Evolutionary conservation across 164 flowering plant species (phyloP), one percentile per base, ranked within the genome.

Genomic region (Nelumbo lutea): DNA sequence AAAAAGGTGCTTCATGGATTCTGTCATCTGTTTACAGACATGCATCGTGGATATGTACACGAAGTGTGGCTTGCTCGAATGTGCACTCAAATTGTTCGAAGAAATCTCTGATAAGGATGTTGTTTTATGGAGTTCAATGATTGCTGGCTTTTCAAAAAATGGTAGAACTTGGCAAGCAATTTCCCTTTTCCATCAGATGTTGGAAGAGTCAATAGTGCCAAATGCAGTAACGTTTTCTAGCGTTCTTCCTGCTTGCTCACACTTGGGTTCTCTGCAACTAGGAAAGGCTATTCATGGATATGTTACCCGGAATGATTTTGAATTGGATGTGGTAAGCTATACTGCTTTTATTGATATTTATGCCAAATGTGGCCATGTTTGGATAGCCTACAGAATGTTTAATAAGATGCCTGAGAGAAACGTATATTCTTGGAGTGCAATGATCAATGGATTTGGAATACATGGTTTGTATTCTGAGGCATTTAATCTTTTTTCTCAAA

Each of bases 371-470:
- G 76, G 76, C 5, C 43, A 7, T 44, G 52, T 70, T 42, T 52
- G 42, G 46, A n/a, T n/a, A 58, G 70, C 70, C 9, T n/a, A 45
- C n/a, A 65, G 59, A 43, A 42, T 74, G 27, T 74, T 74, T 58
- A 46, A 61, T 43, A 5, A 6, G 15, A 75, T 70, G 63, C 73
- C 77, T 27, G 27, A 70, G 13, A 66, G 63, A 46, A 70, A 70
- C 57, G 74, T 62, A 38, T 75, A 38, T 62, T 70, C 77, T 42
- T 75, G 77, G 77, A 66, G 73, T 42, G 70, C 66, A 5, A 75
- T 75, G 70, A 70, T 75, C 42, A 66, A 70, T 70, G 77, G 73
- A 38, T 70, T 59, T 70, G 74, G 77, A 70, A 66, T 62, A 1
- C 73, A 75, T 70, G 74, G 77, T 11, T 27, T 65, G 48, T 65